Evolutionary conservation across 768 basidiomycete species (phyloP), one percentile per base, ranked within the genome.

Genomic region (Collybia sordida): DNA sequence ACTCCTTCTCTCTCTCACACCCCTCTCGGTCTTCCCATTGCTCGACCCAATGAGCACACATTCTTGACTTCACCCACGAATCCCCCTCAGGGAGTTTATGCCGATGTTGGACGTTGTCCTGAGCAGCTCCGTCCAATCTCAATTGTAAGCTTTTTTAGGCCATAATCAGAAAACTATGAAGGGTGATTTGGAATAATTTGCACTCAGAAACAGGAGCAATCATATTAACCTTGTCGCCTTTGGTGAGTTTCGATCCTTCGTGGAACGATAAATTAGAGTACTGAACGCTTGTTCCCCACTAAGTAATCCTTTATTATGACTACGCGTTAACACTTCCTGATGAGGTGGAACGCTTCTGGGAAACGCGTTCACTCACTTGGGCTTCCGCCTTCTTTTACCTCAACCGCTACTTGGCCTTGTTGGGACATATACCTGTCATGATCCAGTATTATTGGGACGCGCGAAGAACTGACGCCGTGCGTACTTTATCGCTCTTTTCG

Each of bases 341-440:
- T 8, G 81, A 83, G 59, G 57, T 75, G 21, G 64, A 68, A 17
- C 65, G 69, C 6, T 78, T 75, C 59, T 83, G 81, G 80, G 55
- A 41, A 7, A 52, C 60, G 39, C 50, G 53, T 6, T 60, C 56
- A 5, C 22, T 70, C 4, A 68, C 66, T 17, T 69, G 66, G 66
- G 66, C 53, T 7, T 68, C 65, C n/a, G 47, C 64, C 14, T 63
- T 77, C 17, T 79, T 78, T 59, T 70, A 73, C 47, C 34, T 70
- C 27, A 79, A 75, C 49, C 74, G 78, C 11, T 81, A 79, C 49
- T 37, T 72, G 2, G 51, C 71, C 9, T 49, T 78, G 6, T 53
- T 72, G 8, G 71, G 72, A 1, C 74, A 74, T 50, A 51, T 72
- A 2, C 69, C 74, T 18, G 57, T 73, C 34, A 53, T 71, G 2